Conservation (phyloP, 352 stramenopile genomes). For the Blastocystis sp. region DNA sequence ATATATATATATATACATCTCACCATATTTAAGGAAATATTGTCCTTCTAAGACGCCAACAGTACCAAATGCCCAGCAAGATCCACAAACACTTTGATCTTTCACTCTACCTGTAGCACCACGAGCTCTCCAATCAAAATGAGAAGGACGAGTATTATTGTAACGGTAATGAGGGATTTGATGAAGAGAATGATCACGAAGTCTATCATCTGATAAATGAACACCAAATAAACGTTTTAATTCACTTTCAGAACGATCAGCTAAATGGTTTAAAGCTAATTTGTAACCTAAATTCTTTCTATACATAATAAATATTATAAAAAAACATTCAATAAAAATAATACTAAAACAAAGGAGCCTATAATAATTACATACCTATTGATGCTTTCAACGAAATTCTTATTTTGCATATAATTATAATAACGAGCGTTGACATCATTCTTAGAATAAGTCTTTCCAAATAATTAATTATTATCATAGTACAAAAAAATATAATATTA, state of each 20-base stretch:
- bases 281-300: slow-evolving; percentile 38
- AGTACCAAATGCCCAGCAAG: slow-evolving; percentile 63
- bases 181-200: slow-evolving; percentile 49
- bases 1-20: slow-evolving; percentile 48
- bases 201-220: slow-evolving; percentile 39
- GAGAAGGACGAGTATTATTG: slow-evolving; percentile 47
- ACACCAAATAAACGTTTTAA: slow-evolving; percentile 37
- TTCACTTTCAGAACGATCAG: slow-evolving; percentile 57
- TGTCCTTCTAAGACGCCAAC: slow-evolving; percentile 42
- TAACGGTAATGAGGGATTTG: slow-evolving; percentile 41
- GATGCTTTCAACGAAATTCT: slow-evolving; percentile 55
- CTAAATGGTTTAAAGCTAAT: slow-evolving; percentile 58
- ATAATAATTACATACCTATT: slow-evolving; percentile 13
- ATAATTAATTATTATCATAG: too few relatives aligned
- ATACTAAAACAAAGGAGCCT: neutral
- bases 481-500: too few relatives aligned
- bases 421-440: slow-evolving; percentile 53
- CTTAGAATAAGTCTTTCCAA: slow-evolving; percentile 50
- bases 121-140: slow-evolving; percentile 62
- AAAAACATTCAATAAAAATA: neutral
- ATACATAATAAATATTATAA: slow-evolving; percentile 14
- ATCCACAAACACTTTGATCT: slow-evolving; percentile 66
- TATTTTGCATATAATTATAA: slow-evolving; percentile 47
- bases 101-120: slow-evolving; percentile 63
- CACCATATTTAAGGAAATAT: slow-evolving; percentile 29